Conservation (phyloP, 768 basidiomycete species). For the Hygrophoropsis aurantiaca region DNA sequence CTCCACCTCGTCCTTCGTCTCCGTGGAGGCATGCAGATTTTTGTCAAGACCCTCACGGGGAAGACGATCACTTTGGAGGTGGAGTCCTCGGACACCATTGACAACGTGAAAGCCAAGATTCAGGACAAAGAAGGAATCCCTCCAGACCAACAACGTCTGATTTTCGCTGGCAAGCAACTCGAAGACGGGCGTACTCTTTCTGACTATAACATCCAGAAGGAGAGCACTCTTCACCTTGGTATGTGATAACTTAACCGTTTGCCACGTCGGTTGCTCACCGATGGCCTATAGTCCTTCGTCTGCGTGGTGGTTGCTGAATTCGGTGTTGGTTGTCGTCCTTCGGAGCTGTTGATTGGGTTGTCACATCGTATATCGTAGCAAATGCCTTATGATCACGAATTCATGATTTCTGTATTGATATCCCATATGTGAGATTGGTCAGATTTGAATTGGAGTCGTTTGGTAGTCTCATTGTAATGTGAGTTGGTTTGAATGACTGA, state of each 20-base stretch:
- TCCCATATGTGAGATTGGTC: too few relatives aligned
- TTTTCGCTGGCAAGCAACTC: constrained; percentile 78
- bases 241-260: constrained; percentile 8
- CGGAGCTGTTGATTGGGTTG: too few relatives aligned
- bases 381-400: too few relatives aligned
- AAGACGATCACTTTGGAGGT: constrained; percentile 80
- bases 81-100: constrained; percentile 74
- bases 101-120: constrained; percentile 76
- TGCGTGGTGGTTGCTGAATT: constrained; percentile 70
- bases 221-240: constrained; percentile 66
- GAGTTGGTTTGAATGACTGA: too few relatives aligned
- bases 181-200: constrained; percentile 78
- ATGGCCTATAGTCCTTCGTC: constrained; percentile 57
- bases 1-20: constrained; percentile 74
- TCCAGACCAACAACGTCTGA: constrained; percentile 77
- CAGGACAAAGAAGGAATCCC: constrained; percentile 83
- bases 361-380: too few relatives aligned
- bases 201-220: constrained; percentile 78
- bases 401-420: too few relatives aligned
- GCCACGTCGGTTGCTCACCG: not conserved
- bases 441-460: too few relatives aligned
- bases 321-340: too few relatives aligned
- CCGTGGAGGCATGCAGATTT: constrained; percentile 72
- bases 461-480: too few relatives aligned
- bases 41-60: constrained; percentile 70